Base-by-base conservation (phyloP, 208 protist species). In the Trypanosoma cruzi region DNA sequence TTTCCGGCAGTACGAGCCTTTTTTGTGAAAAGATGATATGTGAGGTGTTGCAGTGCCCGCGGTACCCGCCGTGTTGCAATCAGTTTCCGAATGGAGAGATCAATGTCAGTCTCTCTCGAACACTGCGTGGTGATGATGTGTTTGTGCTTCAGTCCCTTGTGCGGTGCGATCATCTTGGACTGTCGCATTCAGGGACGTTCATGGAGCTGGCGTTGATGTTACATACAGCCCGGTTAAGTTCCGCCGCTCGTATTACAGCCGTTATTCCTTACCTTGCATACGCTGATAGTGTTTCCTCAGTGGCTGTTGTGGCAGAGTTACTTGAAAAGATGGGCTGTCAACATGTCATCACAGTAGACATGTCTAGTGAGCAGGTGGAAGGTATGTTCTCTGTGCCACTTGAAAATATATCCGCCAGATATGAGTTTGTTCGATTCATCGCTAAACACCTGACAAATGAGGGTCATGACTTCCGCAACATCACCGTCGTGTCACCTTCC, bases 221-320 rank as follows among this genome's bases (percentile, higher is more conserved):
- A 0, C 89, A 97, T 67, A 87, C 88, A 2, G 89, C 90, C 2
- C 73, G 85, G 70, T 68, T 94, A 60, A 87, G 90, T 16, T 83
- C 89, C 16, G 89, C 92, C 40, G 75, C 79, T 11, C 89, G 93
- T 53, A 92, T 98, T 42, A 97, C 93, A 5, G 95, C 95, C 0
- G 90, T 99, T 1, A 94, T 99, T 49, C 98, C 98, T 11, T 98
- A 98, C 72, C 91, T 98, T 7, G 84, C 86, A 26, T 97, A 96
- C 87, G 82, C 88, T 16, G 80, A 89, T 26, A 97, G 98, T 78
- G 95, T 97, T 65, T 91, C 93, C 55, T 97, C 95, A 53, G 97
- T 95, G 64, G 89, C 88, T 0, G 84, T 80, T 56, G 42, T 97
- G 82, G 95, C 96, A 20, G 89, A 98, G 79, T 67, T 98, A 42